These are phyloP conservation scores for Boletus rubescentipes DNA, from an alignment of 768 basidiomycete genomes.

Conservation along the genomic window DNA sequence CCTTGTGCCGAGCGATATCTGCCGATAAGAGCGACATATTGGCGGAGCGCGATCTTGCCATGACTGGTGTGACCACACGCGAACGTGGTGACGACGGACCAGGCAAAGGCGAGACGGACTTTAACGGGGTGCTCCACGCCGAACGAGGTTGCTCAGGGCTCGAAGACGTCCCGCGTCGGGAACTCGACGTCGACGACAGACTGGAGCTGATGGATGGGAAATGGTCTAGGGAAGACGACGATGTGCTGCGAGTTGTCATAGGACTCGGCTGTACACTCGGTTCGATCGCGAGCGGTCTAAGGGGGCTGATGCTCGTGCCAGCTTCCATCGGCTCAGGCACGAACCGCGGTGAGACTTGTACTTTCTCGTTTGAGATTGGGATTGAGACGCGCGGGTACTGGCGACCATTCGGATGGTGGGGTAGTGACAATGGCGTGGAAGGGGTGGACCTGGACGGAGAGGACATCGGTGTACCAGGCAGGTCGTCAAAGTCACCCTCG, in stretches of 20 bases:
- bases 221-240: slow-evolving; percentile 27
- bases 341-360: slow-evolving; percentile 53
- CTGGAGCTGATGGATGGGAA: slow-evolving; percentile 37
- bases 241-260: slow-evolving; percentile 9
- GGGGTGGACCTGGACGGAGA: slow-evolving; percentile 9
- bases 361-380: slow-evolving; percentile 45
- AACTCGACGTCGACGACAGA: slow-evolving; percentile 24
- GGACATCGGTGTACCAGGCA: slow-evolving; percentile 14
- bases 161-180: slow-evolving; percentile 15
- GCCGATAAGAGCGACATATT: slow-evolving; percentile 16
- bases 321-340: slow-evolving; percentile 58
- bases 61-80: slow-evolving; percentile 10
- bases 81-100: slow-evolving; percentile 18
- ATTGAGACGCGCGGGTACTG: slow-evolving; percentile 29
- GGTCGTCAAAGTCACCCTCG: slow-evolving; percentile 44
- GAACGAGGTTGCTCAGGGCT: slow-evolving; percentile 23
- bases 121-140: slow-evolving; percentile 43
- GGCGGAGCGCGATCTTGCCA: slow-evolving; percentile 6
- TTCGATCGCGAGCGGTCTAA: slow-evolving; percentile 11
- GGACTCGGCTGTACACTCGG: slow-evolving; percentile 8
- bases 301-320: slow-evolving; percentile 36
- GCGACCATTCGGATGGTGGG: slow-evolving; percentile 22
- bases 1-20: slow-evolving; percentile 8
- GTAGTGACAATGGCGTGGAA: slow-evolving; percentile 5
- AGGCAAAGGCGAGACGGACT: slow-evolving; percentile 16